Percentiles rank a stretch among this genome's conserved stretches.
Conservation (phyloP, 345 rosid species). For the Eucalyptus sp. region DNA sequence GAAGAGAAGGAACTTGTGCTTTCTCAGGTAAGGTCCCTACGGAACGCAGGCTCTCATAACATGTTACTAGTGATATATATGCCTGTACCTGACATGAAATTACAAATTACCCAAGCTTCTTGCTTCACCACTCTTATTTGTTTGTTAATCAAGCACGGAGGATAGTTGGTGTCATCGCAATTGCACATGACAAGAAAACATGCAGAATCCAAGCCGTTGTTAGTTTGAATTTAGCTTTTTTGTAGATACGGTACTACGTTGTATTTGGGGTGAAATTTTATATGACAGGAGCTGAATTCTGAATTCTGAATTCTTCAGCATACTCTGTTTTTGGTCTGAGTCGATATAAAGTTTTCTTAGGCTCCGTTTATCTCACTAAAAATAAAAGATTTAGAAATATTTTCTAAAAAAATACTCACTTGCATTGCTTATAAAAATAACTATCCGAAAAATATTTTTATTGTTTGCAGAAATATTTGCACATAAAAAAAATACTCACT, state of each 20-base stretch:
- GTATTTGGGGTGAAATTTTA: not conserved
- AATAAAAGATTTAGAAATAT: no score
- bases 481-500: not conserved
- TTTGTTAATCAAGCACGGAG: not conserved
- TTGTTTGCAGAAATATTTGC: no score
- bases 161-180: not conserved
- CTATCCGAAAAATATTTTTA: no score
- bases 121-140: not conserved
- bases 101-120: not conserved
- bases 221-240: not conserved
- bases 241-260: not conserved
- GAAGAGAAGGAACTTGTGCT: not conserved
- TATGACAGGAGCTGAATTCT: not conserved
- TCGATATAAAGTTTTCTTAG: not conserved
- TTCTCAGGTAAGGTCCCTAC: not conserved
- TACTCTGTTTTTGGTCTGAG: not conserved
- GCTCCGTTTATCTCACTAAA: not conserved
- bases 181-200: not conserved
- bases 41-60: not conserved
- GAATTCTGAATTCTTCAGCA: not conserved
- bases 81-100: not conserved
- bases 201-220: not conserved
- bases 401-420: no score
- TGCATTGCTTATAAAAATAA: no score
- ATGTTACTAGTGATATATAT: not conserved